Percentiles rank a stretch among this genome's conserved stretches.
Evolutionary conservation across 371 early-diverging fungal species (phyloP).

Genomic region (Rhizopus stolonifer): DNA sequence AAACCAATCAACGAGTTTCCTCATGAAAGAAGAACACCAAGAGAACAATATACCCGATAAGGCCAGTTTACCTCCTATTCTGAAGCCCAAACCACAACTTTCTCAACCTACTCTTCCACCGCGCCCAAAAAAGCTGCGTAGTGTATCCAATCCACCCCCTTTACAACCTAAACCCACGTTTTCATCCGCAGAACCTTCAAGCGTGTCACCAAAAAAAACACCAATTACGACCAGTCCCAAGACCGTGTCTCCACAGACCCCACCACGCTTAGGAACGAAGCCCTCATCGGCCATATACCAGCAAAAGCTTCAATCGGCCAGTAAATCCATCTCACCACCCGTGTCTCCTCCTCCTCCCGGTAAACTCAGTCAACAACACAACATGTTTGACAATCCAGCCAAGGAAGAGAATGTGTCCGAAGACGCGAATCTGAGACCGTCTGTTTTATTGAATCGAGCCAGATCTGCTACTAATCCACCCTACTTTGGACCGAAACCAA

Average conservation of each 20-base stretch:
- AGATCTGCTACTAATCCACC: constrained; percentile 23
- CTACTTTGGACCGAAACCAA: constrained; percentile 2
- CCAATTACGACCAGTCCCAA: background rate
- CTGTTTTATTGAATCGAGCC: constrained; percentile 18
- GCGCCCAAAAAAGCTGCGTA: constrained; percentile 26
- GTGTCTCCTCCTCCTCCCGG: background rate
- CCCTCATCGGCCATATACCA: constrained; percentile 1
- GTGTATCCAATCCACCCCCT: constrained; percentile 29
- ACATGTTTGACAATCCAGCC: background rate
- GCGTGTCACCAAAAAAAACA: background rate
- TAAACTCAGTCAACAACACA: background rate
- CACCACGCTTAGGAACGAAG: constrained; percentile 7
- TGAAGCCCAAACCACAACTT: constrained; percentile 33
- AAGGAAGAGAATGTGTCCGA: background rate
- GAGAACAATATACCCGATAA: constrained; percentile 5
- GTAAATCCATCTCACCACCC: constrained; percentile 1
- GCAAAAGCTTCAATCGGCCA: background rate
- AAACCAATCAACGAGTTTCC: too few species aligned
- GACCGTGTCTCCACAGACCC: background rate
- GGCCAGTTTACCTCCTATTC: constrained; percentile 15
- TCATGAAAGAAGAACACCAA: background rate
- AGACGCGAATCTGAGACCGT: constrained; percentile 21
- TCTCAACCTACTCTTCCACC: constrained; percentile 22
- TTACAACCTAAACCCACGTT: constrained; percentile 23
- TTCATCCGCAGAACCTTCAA: constrained; percentile 7